These are phyloP conservation scores for Daphne laureola DNA, from an alignment of 441 rosid genomes.

Conservation along the genomic window DNA sequence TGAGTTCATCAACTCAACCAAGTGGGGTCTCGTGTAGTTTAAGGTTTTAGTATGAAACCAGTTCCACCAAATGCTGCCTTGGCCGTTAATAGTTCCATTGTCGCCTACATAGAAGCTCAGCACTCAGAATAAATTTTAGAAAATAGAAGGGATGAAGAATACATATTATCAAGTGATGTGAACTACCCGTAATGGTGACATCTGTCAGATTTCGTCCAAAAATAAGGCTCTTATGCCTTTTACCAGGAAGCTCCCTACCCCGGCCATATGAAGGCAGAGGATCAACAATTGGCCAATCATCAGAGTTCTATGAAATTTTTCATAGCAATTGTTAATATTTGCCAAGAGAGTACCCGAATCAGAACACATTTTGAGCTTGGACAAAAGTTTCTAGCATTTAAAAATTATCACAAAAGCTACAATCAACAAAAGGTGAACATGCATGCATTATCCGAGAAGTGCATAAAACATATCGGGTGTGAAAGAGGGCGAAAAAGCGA, in stretches of 20 bases:
- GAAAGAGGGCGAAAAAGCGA: not conserved
- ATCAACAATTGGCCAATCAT: slow-evolving; percentile 90
- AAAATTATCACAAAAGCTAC: slow-evolving; percentile 9
- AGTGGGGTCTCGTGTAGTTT: slow-evolving; percentile 88
- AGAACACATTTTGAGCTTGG: slow-evolving; percentile 5
- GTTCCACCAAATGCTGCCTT: slow-evolving; percentile 91
- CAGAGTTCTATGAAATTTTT: slow-evolving; percentile 42
- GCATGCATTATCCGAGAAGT: not conserved
- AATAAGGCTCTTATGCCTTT: slow-evolving; percentile 84
- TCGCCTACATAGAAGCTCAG: slow-evolving; percentile 48
- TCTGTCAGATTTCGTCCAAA: slow-evolving; percentile 87
- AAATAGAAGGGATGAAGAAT: not conserved
- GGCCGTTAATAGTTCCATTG: slow-evolving; percentile 92
- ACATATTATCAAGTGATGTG: slow-evolving; percentile 12
- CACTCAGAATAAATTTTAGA: slow-evolving; percentile 15
- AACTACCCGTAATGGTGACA: slow-evolving; percentile 82
- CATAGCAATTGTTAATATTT: slow-evolving; percentile 8
- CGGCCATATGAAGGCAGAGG: slow-evolving; percentile 96
- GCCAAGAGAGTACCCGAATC: slow-evolving; percentile 7
- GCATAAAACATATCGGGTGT: slow-evolving; percentile 1
- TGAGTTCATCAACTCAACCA: slow-evolving; percentile 89
- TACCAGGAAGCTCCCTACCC: slow-evolving; percentile 90
- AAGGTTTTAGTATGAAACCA: slow-evolving; percentile 61
- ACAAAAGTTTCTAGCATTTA: slow-evolving; percentile 2
- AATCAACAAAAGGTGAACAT: slow-evolving; percentile 1